Evolutionary conservation across 257 asterid species (phyloP), one percentile per base, ranked within the genome.

Genomic region (Orobanche coerulescens): DNA sequence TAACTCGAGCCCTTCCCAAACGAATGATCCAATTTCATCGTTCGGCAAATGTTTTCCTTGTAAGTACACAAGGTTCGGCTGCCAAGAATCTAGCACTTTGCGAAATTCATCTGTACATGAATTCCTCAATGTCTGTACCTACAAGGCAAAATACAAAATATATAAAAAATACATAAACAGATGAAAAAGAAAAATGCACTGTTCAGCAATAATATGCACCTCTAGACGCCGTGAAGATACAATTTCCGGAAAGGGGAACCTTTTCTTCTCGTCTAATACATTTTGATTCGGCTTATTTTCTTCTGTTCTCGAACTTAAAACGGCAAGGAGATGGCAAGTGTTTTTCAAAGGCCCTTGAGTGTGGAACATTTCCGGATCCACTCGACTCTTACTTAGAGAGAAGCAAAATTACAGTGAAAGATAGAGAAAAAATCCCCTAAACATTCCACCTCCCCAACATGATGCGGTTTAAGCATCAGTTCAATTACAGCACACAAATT

Each of bases 161-260:
- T 11, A 25, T 10, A 13, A n/a, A 11, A 58, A 19, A 31, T 25
- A 14, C 72, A 16, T 10, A 23, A 44, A 52, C 58, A 48, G 43
- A 30, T 23, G 33, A 36, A 53, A 13, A 36, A 22, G 58, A 18
- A 6, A 14, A 15, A 30, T 15, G 1, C 15, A 25, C 4, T 37
- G 68, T 46, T 34, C 12, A 55, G 36, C 64, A 71, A 54, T 37
- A 53, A 70, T 57, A 18, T 54, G 55, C 69, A 93, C 99, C 96
- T 93, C 99, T 66, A 93, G 72, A 50, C 88, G 96, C 47, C 96
- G 95, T 0, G 96, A 76, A 15, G 99, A 83, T 24, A 33, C 86
- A 42, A 86, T 75, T 66, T 82, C 87, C 0, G 95, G 94, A 62
- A 79, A 82, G 31, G 92, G 90, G 66, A 81, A 93, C 68, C 72